Percentiles rank a stretch among this genome's conserved stretches.
Conservation (phyloP, 2,329 filamentous ascomycete genomes). For the Aspergillus pseudonomiae region DNA sequence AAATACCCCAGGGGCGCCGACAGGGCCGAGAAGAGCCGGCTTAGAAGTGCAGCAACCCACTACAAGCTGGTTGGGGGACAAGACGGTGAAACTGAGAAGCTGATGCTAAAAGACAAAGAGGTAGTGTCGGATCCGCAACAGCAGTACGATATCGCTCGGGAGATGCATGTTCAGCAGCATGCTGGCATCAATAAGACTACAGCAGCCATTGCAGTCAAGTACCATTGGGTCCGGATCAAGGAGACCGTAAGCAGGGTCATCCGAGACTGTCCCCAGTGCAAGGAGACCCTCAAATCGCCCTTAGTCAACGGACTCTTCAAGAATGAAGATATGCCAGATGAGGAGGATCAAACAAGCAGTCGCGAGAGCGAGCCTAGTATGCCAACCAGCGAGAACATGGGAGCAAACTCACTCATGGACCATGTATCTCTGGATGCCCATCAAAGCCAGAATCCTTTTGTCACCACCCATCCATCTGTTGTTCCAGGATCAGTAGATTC, state of each 20-base stretch:
- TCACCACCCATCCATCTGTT: constrained; percentile 33
- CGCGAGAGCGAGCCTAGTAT: constrained; percentile 15
- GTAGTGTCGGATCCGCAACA: constrained; percentile 86
- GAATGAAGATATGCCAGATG: constrained; percentile 26
- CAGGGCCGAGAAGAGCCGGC: constrained; percentile 90
- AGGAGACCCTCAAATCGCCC: constrained; percentile 70
- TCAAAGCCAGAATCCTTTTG: constrained; percentile 37
- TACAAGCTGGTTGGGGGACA: constrained; percentile 73
- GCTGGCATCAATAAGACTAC: constrained; percentile 98
- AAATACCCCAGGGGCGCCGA: constrained; percentile 93
- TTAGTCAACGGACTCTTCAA: constrained; percentile 33
- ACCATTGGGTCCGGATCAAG: constrained; percentile 98
- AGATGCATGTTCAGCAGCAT: constrained; percentile 74
- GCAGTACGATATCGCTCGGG: constrained; percentile 86
- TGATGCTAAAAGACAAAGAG: constrained; percentile 98
- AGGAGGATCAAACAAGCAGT: constrained; percentile 9
- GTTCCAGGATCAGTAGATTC: constrained; percentile 41
- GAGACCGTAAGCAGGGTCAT: constrained; percentile 96
- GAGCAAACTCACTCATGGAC: constrained; percentile 24
- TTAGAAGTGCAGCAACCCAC: constrained; percentile 90
- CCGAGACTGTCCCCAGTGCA: constrained; percentile 86
- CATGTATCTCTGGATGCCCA: constrained; percentile 24
- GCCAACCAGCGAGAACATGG: constrained; percentile 15
- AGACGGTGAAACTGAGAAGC: constrained; percentile 63
- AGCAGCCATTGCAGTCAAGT: constrained; percentile 87